Evolutionary conservation across 768 basidiomycete species (phyloP), one percentile per base, ranked within the genome.

Genomic region (Inosperma sp.): DNA sequence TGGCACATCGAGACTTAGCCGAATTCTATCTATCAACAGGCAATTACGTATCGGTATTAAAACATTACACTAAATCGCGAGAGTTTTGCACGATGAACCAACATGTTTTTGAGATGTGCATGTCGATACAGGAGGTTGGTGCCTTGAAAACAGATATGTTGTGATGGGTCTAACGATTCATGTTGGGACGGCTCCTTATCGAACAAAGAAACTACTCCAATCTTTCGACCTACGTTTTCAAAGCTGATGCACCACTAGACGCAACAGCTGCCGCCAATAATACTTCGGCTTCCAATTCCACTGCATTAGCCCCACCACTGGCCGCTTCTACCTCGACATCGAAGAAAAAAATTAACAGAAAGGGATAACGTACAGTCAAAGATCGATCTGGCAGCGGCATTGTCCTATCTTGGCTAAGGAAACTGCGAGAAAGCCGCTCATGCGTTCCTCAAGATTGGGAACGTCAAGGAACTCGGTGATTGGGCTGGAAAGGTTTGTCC

Each of bases 21-120:
- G 78, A 86, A 54, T 86, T 86, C 62, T 82, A 86, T 67, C 80
- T 86, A 33, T 72, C 81, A 5, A 70, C 77, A 4, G 93, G 94
- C 22, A 88, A 93, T 55, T 80, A 82, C 55, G 67, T 77, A 5
- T 72, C 72, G 13, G 80, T 93, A 5, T 66, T 96, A 57, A 86
- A 88, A 61, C 83, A 91, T 59, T 87, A 85, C 68, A 86, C 87
- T n/a, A 93, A 93, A 61, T 88, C 86, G 10, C 83, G 94, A 51
- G 95, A 98, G 64, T 96, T 83, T 68, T 93, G 93, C 65, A 85
- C 91, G 12, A 90, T 90, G 8, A 85, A 85, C 49, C 83, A 88
- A 58, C 93, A 97, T 57, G 83, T 95, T n/a, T 77, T 97, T 3
- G 95, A 97, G 49, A 91, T 93, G 83, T 93, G 88, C 67, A 70